Evolutionary conservation across 169 alveolate species (phyloP), one percentile per base, ranked within the genome.

Genomic region (Ophryocystis elektroscirrha): DNA sequence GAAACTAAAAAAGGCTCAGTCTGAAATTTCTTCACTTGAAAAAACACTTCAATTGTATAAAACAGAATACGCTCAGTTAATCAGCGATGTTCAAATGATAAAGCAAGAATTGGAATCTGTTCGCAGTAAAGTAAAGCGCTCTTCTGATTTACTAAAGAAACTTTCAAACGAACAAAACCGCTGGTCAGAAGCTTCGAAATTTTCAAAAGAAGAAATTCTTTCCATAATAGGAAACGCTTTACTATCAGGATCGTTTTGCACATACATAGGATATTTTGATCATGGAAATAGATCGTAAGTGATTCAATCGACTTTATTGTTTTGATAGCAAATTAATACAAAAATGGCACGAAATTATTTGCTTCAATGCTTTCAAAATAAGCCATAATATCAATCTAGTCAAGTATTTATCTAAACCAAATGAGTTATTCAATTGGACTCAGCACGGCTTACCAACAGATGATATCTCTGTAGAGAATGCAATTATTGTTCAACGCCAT

Each of bases 391-490:
- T 83, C 23, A 77, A 87, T 18, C 80, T 78, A 43, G 78, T 89
- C 15, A 96, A 88, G 51, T 90, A 85, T 75, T 60, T 90, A 45
- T 81, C 95, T 0, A 83, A 81, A 42, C 93, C 96, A 2, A 78
- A 88, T 38, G 95, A 87, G 45, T 65, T 94, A 59, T 76, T 81
- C n/a, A 59, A 49, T n/a, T 85, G 95, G 91, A 49, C 45, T 72
- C 79, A 85, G 2, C 67, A 78, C 51, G 81, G 78, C 22, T 76
- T 90, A 4, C 96, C 97, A 0, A 82, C 85, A 39, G 99, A 94
- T 61, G 94, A 87, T 53, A 71, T 89, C 9, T 87, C 96, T 50
- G 69, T 84, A 22, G 96, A 90, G 69, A 89, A 89, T 69, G 97
- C 97, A 5, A 83, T 85, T 30, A 82, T 90, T 41, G 66, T 86